Conservation (phyloP, 257 asterid species). For the Forsythia viridissima region DNA sequence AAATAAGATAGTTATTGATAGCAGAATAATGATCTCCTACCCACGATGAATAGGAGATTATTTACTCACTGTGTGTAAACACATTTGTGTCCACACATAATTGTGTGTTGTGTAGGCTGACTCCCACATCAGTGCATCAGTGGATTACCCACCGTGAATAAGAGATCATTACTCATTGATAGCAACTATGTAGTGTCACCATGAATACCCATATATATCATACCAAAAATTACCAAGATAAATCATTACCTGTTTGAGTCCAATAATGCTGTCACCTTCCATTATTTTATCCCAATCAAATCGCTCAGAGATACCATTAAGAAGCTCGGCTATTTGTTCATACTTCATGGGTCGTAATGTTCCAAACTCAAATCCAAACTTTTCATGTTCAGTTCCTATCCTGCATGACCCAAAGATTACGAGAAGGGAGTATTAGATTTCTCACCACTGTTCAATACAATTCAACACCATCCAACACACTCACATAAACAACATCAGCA, state of each 20-base stretch:
- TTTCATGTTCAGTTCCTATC: slow-evolving; percentile 98
- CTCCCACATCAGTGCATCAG: too few species aligned
- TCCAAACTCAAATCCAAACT: slow-evolving; percentile 84
- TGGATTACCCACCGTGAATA: too few species aligned
- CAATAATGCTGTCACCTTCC: slow-evolving; percentile 90
- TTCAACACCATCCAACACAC: slow-evolving; percentile 10
- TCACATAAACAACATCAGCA: not conserved
- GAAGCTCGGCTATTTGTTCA: slow-evolving; percentile 85
- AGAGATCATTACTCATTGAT: not conserved
- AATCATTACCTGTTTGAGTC: slow-evolving; percentile 76
- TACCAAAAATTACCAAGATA: slow-evolving; percentile 3
- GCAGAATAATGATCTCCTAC: not conserved
- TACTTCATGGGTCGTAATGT: slow-evolving; percentile 85
- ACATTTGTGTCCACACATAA: too few species aligned
- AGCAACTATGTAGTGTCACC: not conserved
- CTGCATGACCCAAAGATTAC: slow-evolving; percentile 41
- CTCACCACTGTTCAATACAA: slow-evolving; percentile 1
- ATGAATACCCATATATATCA: slow-evolving; percentile 2
- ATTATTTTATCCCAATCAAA: slow-evolving; percentile 95
- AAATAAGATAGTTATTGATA: too few species aligned
- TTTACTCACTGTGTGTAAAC: too few species aligned
- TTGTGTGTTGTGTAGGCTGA: too few species aligned
- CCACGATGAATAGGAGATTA: too few species aligned
- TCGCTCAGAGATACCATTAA: slow-evolving; percentile 84
- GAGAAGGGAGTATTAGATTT: not conserved